Evolutionary conservation across 345 rosid genomes (phyloP).

Genomic region (Ceriops tagal): DNA sequence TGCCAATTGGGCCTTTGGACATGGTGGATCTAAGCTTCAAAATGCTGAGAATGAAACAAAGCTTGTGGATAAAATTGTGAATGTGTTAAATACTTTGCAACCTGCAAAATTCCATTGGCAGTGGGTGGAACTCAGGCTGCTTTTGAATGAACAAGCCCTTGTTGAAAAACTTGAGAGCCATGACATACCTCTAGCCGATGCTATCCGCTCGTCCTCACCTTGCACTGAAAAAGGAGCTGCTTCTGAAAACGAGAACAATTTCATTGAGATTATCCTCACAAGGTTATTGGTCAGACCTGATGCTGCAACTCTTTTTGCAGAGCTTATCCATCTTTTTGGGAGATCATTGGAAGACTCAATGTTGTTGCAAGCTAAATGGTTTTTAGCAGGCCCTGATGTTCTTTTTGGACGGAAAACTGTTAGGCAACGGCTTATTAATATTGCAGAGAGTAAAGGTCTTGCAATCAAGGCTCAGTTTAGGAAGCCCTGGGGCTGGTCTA

Average conservation of each 20-base stretch:
- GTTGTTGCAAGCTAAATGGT: conserved; percentile 93
- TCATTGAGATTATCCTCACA: conserved; percentile 81
- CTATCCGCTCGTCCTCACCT: conserved; percentile 69
- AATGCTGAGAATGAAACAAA: conserved; percentile 55
- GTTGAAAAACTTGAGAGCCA: conserved; percentile 75
- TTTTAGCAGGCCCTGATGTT: conserved; percentile 81
- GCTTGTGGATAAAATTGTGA: conserved; percentile 79
- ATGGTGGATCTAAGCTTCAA: conserved; percentile 46
- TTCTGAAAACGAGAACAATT: conserved; percentile 86
- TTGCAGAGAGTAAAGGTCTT: conserved; percentile 75
- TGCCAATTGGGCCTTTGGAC: conserved; percentile 43
- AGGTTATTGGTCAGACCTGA: conserved; percentile 96
- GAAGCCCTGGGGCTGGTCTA: conserved; percentile 97
- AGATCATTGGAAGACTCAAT: conserved; percentile 92
- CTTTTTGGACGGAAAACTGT: conserved; percentile 88
- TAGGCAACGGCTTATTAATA: conserved; percentile 71
- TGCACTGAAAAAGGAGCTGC: conserved; percentile 65
- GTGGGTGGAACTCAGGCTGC: conserved; percentile 97
- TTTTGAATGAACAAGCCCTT: conserved; percentile 89
- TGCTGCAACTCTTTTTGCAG: conserved; percentile 91
- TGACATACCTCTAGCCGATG: conserved; percentile 67
- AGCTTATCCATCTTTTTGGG: conserved; percentile 92
- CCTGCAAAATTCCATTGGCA: conserved; percentile 99
- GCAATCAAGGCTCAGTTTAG: conserved; percentile 68
- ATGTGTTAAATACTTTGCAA: conserved; percentile 71